phyloP scores from a whole-genome alignment of 768 basidiomycete genomes.

The Lactarius akahatsu region DNA sequence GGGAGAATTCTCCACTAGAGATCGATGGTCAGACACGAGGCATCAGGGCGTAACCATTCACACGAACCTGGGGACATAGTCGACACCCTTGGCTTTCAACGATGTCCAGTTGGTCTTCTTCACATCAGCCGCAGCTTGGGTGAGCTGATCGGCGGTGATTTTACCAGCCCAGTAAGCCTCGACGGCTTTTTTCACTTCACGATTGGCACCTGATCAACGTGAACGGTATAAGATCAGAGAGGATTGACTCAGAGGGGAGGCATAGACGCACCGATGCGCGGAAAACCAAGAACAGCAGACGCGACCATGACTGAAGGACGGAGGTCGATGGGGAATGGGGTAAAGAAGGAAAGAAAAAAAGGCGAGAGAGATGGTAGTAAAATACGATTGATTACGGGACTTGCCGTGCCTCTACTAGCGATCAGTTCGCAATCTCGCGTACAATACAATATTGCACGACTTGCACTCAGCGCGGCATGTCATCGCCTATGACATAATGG shows the following conservation, averaged over 20 bases:
- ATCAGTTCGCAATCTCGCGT: constrained; percentile 1
- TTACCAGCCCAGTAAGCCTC: constrained; percentile 99
- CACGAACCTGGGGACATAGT: constrained; percentile 84
- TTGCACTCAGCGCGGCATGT: background rate
- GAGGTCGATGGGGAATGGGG: constrained; percentile 4
- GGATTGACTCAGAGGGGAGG: background rate
- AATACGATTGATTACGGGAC: constrained; percentile 16
- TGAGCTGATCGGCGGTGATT: constrained; percentile 81
- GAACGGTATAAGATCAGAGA: constrained; percentile 9
- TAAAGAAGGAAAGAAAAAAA: constrained; percentile 25
- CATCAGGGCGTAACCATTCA: constrained; percentile 27
- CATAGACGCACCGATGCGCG: constrained; percentile 70
- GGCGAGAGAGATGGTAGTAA: constrained; percentile 22
- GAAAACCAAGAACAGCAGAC: constrained; percentile 89
- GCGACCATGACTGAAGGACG: constrained; percentile 55
- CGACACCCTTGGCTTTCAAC: constrained; percentile 83
- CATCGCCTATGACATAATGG: background rate
- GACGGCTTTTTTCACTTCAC: constrained; percentile 96
- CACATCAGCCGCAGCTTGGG: constrained; percentile 82
- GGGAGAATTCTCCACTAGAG: constrained; percentile 91
- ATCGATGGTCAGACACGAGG: constrained; percentile 25
- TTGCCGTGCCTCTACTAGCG: constrained; percentile 21
- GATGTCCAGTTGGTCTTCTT: constrained; percentile 86
- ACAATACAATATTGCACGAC: background rate
- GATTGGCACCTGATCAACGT: constrained; percentile 68